These are phyloP conservation scores for Isatis lusitanica DNA, from an alignment of 441 rosid species.

Conservation along the genomic window DNA sequence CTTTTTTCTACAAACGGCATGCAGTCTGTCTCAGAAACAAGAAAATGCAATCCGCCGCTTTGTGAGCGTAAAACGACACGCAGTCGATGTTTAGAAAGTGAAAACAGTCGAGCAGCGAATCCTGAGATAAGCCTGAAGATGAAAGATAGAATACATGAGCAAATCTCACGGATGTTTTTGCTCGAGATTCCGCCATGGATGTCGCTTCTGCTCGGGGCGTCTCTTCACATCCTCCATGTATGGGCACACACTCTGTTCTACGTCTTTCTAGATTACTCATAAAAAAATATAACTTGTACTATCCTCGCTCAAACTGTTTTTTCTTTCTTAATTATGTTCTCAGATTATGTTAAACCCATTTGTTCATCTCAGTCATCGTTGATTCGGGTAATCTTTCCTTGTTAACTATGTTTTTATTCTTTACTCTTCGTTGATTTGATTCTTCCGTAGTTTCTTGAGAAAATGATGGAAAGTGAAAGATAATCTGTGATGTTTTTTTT, in stretches of 20 bases:
- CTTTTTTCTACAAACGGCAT: conserved; percentile 6
- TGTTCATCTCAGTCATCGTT: conserved; percentile 33
- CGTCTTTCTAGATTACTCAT: neutral
- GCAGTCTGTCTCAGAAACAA: neutral
- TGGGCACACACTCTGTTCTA: neutral
- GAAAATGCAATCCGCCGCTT: conserved; percentile 15
- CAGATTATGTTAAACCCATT: conserved; percentile 39
- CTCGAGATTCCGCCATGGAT: conserved; percentile 49
- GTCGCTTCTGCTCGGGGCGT: conserved; percentile 40
- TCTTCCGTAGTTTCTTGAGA: neutral
- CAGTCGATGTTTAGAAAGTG: neutral
- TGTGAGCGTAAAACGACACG: neutral
- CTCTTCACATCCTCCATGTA: conserved; percentile 41
- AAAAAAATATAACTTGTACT: neutral
- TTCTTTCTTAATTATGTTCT: neutral
- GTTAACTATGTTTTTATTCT: neutral
- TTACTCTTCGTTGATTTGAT: neutral
- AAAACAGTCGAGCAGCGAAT: conserved; percentile 27
- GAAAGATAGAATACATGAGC: conserved; percentile 24
- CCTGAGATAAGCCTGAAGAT: conserved; percentile 28
- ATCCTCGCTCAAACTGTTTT: too few species aligned
- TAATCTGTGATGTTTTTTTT: neutral
- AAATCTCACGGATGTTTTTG: conserved; percentile 33
- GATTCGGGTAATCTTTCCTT: conserved; percentile 39
- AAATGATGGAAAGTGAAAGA: conserved; percentile 11